phyloP scores from a whole-genome alignment of 345 rosid genomes.

The Eucalyptus cloeziana region DNA sequence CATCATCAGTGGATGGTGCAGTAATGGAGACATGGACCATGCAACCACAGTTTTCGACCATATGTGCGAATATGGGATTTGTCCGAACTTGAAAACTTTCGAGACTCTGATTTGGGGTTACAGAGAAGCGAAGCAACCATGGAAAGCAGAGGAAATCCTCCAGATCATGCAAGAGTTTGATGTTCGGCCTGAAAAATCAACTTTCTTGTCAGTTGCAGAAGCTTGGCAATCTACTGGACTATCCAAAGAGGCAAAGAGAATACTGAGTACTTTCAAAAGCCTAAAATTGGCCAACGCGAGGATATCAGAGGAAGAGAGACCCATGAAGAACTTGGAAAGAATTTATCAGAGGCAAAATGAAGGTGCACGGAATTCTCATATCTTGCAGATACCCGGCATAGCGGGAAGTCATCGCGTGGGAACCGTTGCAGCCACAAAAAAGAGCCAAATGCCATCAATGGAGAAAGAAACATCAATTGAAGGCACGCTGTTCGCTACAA shows the following conservation, averaged over 20 bases:
- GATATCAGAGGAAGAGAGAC: constrained; percentile 1
- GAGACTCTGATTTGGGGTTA: constrained; percentile 90
- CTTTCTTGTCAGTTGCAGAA: constrained; percentile 58
- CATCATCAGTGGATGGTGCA: constrained; percentile 85
- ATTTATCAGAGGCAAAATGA: neutral
- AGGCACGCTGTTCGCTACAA: constrained; percentile 9
- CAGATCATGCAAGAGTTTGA: constrained; percentile 40
- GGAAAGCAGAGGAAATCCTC: constrained; percentile 23
- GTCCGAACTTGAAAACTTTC: constrained; percentile 68
- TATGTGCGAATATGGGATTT: constrained; percentile 46
- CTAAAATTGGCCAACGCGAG: neutral
- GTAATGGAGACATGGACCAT: constrained; percentile 59
- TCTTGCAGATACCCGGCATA: constrained; percentile 9
- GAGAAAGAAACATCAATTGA: constrained; percentile 6
- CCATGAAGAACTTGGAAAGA: constrained; percentile 1
- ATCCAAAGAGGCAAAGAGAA: constrained; percentile 27
- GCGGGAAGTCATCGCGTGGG: neutral
- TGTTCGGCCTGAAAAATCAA: constrained; percentile 36
- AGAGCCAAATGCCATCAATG: constrained; percentile 3
- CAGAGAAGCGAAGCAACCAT: constrained; percentile 79
- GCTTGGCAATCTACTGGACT: constrained; percentile 70
- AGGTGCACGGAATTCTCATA: neutral
- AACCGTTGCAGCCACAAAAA: constrained; percentile 8
- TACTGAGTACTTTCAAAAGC: constrained; percentile 1
- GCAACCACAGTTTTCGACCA: constrained; percentile 45